These are phyloP conservation scores for Carallia pectinifolia DNA, from an alignment of 345 rosid genomes.

Conservation along the genomic window DNA sequence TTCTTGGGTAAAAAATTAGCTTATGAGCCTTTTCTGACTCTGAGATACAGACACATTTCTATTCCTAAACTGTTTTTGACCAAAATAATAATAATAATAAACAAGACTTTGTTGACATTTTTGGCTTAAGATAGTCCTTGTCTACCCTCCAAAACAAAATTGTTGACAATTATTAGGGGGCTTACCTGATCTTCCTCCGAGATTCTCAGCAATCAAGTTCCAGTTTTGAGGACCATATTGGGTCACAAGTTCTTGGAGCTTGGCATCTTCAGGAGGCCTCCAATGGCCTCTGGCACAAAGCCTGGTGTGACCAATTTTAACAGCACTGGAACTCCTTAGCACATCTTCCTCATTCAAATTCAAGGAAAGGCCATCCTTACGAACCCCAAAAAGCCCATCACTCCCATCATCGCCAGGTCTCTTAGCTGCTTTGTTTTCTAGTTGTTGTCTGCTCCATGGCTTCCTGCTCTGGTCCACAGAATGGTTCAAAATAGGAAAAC, in stretches of 20 bases:
- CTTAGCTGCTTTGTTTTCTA: conserved; percentile 26
- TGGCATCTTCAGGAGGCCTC: conserved; percentile 88
- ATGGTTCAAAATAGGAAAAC: conserved; percentile 31
- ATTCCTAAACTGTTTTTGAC: no score
- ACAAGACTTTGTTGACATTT: neutral
- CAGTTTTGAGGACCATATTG: conserved; percentile 91
- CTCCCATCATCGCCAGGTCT: conserved; percentile 15
- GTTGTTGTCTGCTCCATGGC: conserved; percentile 15
- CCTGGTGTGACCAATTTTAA: conserved; percentile 38
- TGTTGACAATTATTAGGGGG: neutral
- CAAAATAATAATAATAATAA: neutral
- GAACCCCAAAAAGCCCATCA: conserved; percentile 25
- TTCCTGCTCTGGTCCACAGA: conserved; percentile 20
- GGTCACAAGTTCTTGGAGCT: conserved; percentile 75
- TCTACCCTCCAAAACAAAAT: neutral
- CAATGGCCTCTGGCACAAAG: conserved; percentile 82
- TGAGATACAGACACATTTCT: no score
- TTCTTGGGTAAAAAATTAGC: no score
- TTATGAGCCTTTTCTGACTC: no score
- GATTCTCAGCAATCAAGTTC: conserved; percentile 86
- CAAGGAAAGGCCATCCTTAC: conserved; percentile 26
- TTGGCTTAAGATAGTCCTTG: neutral
- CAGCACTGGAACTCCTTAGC: conserved; percentile 14
- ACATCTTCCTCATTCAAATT: conserved; percentile 22
- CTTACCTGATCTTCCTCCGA: conserved; percentile 87